Evolutionary conservation across 2,329 filamentous ascomycete genomes (phyloP).

Genomic region (Ophiostoma himal-ulmi): DNA sequence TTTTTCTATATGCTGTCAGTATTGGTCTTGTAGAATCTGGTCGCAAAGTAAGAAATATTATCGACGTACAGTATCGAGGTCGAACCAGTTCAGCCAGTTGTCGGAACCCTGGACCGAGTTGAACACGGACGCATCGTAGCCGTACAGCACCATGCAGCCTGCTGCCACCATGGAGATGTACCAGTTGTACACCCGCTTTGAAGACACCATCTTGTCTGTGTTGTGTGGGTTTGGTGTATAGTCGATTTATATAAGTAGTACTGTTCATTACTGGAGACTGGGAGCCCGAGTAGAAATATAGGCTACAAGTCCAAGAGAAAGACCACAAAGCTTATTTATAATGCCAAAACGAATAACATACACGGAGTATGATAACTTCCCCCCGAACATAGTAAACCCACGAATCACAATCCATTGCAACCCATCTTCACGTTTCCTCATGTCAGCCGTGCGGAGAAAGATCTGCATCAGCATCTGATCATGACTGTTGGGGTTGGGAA

Average conservation of each 20-base stretch:
- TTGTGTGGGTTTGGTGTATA: neutral
- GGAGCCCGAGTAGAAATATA: neutral
- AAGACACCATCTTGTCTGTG: conserved; percentile 3
- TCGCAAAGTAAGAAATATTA: neutral
- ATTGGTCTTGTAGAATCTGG: neutral
- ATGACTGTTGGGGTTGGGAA: neutral
- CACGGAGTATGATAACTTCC: neutral
- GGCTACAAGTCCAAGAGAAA: neutral
- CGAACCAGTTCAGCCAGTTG: conserved; percentile 61
- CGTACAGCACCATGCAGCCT: conserved; percentile 69
- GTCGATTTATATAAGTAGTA: neutral
- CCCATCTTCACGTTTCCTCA: neutral
- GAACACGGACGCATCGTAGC: conserved; percentile 68
- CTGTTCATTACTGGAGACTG: neutral
- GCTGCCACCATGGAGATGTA: conserved; percentile 63
- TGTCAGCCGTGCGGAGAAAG: conserved; percentile 5
- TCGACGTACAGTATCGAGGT: conserved; percentile 35
- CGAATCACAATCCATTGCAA: conserved; percentile 2
- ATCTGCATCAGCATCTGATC: neutral
- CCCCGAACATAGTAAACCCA: neutral
- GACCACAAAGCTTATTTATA: conserved; percentile 7
- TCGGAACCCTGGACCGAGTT: conserved; percentile 64
- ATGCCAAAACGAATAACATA: neutral
- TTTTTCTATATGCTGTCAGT: conserved; percentile 26
- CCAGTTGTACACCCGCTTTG: conserved; percentile 31